Base-by-base conservation (phyloP, 768 basidiomycete species). In the Candolleomyces aberdarensis region DNA sequence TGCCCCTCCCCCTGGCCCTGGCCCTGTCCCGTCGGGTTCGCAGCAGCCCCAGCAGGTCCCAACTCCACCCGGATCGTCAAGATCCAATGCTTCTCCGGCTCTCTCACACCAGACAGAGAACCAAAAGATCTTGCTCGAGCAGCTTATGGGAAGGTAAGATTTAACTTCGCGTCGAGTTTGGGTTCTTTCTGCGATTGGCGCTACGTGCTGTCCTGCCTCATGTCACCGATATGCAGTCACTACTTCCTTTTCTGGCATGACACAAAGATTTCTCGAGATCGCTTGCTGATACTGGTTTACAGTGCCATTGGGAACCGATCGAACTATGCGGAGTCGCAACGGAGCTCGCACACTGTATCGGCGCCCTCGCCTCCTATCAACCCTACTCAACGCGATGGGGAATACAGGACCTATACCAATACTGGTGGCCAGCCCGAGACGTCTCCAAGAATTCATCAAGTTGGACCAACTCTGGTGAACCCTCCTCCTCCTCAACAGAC, bases 101-200 rank as follows among this genome's bases (percentile, higher is more conserved):
- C 32, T 54, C 10, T 54, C 52, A 13, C 29, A 31, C 15, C 83
- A 80, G 61, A 84, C 80, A 65, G 88, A 91, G 63, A 73, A 83
- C 0, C 88, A 90, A 60, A 91, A 92, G 75, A 78, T 86, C 62
- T 71, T 93, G 65, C 74, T 94, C 62, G 91, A 94, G 65, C 89
- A 92, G 69, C 77, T 94, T 62, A 90, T 94, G 86, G 79, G 85
- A 59, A 87, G 89, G 91, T 93, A 70, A 75, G 88, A 79, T 36
- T 56, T 56, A 53, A 54, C 47, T 52, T 15, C 46, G 54, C 15
- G 59, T n/a, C 64, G 64, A 51, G 41, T 51, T 54, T 59, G 65
- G 49, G 64, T 57, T 63, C 70, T 62, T 66, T 62, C 63, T 57
- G 61, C 54, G 63, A 48, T 63, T 54, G 68, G 66, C 64, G 58